Percentiles rank a stretch among this genome's conserved stretches.
phyloP scores from a whole-genome alignment of 345 rosid species.

The Boechera retrofracta region DNA sequence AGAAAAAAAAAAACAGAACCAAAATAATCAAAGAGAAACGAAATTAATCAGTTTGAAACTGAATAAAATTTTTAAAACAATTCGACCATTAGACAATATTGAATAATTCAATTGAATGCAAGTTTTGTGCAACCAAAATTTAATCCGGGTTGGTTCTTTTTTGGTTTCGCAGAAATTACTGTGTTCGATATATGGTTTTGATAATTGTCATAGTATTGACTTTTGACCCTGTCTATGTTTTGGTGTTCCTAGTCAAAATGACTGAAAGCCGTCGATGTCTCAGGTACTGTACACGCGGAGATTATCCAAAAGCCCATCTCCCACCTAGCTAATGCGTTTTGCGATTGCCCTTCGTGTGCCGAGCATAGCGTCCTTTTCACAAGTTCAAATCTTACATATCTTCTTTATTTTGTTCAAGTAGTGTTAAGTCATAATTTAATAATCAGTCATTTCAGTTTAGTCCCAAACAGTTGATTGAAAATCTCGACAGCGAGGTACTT shows the following conservation, averaged over 20 bases:
- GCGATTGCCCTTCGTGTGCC: background rate
- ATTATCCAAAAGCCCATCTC: background rate
- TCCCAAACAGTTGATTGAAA: background rate
- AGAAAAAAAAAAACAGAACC: too few species aligned
- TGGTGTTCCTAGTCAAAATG: constrained; percentile 12
- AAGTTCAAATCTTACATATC: background rate
- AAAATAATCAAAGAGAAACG: too few species aligned
- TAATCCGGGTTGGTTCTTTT: background rate
- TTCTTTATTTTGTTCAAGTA: background rate
- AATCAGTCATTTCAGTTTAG: constrained; percentile 1
- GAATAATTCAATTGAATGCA: too few species aligned
- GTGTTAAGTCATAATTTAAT: constrained; percentile 8
- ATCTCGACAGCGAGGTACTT: background rate
- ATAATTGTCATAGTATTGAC: background rate
- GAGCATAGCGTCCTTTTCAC: background rate
- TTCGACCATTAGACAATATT: too few species aligned
- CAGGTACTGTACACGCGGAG: background rate
- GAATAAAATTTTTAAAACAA: too few species aligned
- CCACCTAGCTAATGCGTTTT: constrained; percentile 2
- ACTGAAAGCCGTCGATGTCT: constrained; percentile 4
- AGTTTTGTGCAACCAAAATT: too few species aligned
- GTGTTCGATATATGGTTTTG: background rate
- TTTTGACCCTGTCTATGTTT: background rate
- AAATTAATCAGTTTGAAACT: too few species aligned
- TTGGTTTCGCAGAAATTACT: background rate